Conservation (phyloP, 148 eudicot genomes). For the Silene latifolia region DNA sequence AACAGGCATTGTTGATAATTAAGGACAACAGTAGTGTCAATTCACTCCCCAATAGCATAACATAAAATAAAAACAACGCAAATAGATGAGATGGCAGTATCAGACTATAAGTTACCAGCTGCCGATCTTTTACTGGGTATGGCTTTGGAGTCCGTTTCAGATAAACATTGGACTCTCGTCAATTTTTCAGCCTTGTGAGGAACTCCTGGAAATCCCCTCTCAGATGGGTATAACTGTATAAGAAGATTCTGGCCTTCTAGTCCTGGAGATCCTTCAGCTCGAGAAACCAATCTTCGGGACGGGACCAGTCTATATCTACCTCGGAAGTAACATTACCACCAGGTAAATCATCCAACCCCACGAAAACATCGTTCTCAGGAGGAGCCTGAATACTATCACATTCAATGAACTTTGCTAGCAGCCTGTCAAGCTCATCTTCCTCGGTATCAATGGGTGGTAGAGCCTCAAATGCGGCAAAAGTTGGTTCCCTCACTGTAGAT, state of each 20-base stretch:
- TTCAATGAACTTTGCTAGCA: conserved; percentile 13
- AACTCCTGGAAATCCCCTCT: neutral
- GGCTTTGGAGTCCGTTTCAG: too few relatives aligned
- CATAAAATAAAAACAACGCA: neutral
- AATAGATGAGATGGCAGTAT: neutral
- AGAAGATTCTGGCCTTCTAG: neutral
- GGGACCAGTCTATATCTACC: conserved; percentile 1
- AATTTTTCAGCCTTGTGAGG: neutral
- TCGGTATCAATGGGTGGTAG: neutral
- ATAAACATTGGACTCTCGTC: neutral
- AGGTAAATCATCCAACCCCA: conserved; percentile 16
- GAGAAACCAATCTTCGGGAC: conserved; percentile 9
- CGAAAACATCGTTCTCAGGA: neutral
- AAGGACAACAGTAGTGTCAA: neutral
- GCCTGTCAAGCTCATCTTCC: conserved; percentile 18
- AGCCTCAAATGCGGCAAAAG: neutral
- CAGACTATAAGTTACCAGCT: neutral
- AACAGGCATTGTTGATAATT: neutral
- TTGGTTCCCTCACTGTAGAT: neutral
- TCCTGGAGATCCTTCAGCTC: conserved; percentile 25
- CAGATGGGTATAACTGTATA: neutral
- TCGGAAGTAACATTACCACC: conserved; percentile 5
- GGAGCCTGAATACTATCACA: neutral
- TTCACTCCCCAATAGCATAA: neutral
- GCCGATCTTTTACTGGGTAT: neutral